phyloP scores from a whole-genome alignment of 768 basidiomycete species.

The Clathrus columnatus region DNA sequence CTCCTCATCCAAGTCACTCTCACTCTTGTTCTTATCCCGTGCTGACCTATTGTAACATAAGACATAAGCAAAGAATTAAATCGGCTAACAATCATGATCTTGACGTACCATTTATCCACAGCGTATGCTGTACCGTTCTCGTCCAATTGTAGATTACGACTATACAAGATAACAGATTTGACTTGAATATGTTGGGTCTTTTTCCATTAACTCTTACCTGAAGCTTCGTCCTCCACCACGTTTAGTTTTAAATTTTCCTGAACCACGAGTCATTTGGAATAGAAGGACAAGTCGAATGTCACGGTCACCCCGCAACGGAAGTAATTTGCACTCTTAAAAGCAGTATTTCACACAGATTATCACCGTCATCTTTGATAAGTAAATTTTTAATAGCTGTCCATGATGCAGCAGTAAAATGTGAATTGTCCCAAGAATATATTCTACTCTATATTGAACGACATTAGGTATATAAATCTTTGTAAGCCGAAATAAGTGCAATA shows the following conservation, averaged over 20 bases:
- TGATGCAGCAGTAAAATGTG: not conserved
- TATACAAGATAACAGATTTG: slow-evolving; percentile 13
- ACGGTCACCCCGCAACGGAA: not conserved
- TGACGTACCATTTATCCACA: slow-evolving; percentile 39
- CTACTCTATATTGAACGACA: not conserved
- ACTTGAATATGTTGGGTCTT: too few relatives aligned
- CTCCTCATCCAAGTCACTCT: slow-evolving; percentile 25
- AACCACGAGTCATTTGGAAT: slow-evolving; percentile 6
- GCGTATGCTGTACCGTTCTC: slow-evolving; percentile 46
- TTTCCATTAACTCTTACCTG: slow-evolving; percentile 49
- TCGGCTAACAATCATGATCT: not conserved
- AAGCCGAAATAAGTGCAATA: not conserved
- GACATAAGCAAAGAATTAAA: slow-evolving; percentile 10
- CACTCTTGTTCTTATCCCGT: slow-evolving; percentile 22
- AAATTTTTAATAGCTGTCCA: not conserved
- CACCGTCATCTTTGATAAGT: not conserved
- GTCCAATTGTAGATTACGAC: slow-evolving; percentile 39
- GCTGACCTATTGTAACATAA: slow-evolving; percentile 12
- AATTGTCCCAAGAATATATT: not conserved
- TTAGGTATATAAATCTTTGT: not conserved
- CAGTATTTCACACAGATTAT: too few relatives aligned
- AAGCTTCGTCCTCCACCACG: slow-evolving; percentile 86
- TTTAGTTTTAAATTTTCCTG: slow-evolving; percentile 78
- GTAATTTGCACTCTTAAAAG: not conserved
- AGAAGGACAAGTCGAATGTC: not conserved